Conservation (phyloP, 768 basidiomycete species). For the Leccinum imitatum region DNA sequence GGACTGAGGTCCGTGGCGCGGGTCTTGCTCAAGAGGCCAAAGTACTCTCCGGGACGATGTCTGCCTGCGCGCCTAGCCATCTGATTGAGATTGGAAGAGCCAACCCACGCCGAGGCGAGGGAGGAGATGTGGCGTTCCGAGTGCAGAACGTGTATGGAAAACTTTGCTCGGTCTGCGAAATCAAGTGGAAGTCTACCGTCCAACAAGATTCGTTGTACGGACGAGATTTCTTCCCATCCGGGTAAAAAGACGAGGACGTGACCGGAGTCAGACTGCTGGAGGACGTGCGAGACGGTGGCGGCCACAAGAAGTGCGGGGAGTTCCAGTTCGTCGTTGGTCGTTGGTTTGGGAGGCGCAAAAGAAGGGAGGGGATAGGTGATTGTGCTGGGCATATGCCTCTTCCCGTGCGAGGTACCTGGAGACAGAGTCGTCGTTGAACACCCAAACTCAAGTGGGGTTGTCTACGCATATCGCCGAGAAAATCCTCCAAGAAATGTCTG, state of each 20-base stretch:
- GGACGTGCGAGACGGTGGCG: constrained; percentile 74
- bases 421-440: constrained; percentile 69
- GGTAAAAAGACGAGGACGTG: constrained; percentile 90
- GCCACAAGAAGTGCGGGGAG: constrained; percentile 81
- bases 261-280: constrained; percentile 72
- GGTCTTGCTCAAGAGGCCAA: constrained; percentile 68
- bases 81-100: constrained; percentile 86
- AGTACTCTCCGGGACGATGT: constrained; percentile 90
- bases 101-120: constrained; percentile 88
- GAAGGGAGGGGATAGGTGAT: constrained; percentile 4
- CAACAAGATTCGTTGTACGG: constrained; percentile 64
- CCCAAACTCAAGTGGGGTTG: constrained; percentile 51
- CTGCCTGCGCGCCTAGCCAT: constrained; percentile 91
- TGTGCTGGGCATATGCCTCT: constrained; percentile 19
- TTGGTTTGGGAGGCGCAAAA: constrained; percentile 7
- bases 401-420: constrained; percentile 72
- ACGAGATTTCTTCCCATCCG: constrained; percentile 90
- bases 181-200: constrained; percentile 52
- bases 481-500: constrained; percentile 79
- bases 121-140: constrained; percentile 88
- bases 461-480: constrained; percentile 49
- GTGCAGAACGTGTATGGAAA: constrained; percentile 79
- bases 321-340: constrained; percentile 58
- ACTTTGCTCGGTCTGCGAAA: constrained; percentile 59
- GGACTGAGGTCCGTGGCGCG: constrained; percentile 63